Evolutionary conservation across 2,329 filamentous ascomycete species (phyloP).

Genomic region (Aurifilum marmelostoma): DNA sequence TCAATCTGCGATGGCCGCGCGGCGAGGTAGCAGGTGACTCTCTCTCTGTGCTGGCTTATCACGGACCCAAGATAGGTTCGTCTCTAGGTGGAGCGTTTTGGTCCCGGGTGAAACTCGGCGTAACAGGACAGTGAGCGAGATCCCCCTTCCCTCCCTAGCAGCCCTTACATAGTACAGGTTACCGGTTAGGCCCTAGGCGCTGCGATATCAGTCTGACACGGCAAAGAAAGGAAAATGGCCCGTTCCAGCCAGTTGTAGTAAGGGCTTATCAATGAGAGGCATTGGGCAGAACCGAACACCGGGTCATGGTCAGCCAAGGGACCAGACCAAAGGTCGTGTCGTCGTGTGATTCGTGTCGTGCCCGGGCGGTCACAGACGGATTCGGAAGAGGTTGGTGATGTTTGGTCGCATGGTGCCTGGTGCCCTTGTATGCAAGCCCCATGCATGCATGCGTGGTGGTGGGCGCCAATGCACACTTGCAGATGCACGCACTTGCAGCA

Average conservation of each 20-base stretch:
- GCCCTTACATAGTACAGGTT: not conserved
- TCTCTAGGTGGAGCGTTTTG: not conserved
- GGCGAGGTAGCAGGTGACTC: constrained; percentile 3
- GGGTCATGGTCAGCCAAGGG: not conserved
- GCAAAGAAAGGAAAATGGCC: not conserved
- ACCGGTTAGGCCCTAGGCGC: not conserved
- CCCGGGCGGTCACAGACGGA: not conserved
- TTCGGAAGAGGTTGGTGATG: constrained; percentile 2
- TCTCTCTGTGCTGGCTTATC: not conserved
- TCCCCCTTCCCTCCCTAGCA: not conserved
- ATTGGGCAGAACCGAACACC: not conserved
- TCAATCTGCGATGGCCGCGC: not conserved
- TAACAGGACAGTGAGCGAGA: not conserved
- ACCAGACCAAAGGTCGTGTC: constrained; percentile 17
- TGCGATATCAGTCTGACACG: not conserved
- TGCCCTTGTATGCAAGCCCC: not conserved
- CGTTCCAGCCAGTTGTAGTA: not conserved
- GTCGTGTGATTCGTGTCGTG: constrained; percentile 24
- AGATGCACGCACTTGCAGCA: not conserved
- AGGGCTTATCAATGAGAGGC: not conserved
- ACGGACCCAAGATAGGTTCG: not conserved
- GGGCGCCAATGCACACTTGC: not conserved
- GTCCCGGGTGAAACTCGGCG: not conserved
- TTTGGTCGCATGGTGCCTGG: not conserved
- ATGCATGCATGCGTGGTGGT: not conserved